Evolutionary conservation across 164 flowering plant genomes (phyloP).

Genomic region (Magnolia changhungtana): DNA sequence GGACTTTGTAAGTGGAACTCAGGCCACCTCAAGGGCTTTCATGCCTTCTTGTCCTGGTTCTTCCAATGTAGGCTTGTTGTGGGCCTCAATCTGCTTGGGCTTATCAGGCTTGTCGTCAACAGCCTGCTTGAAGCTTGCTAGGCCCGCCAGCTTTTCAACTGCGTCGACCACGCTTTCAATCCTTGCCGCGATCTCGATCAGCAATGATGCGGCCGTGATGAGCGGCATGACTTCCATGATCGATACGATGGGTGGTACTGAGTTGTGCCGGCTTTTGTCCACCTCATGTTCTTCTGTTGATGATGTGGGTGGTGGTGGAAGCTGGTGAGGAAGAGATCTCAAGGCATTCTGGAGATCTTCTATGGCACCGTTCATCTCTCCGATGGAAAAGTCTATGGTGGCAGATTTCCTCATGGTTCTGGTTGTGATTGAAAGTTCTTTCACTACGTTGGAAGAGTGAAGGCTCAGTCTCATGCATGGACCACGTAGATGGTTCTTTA

Average conservation of each 20-base stretch:
- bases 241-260: slow-evolving; percentile 9
- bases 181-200: slow-evolving; percentile 57
- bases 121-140: slow-evolving; percentile 45
- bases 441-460: slow-evolving; percentile 37
- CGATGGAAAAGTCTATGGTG: slow-evolving; percentile 33
- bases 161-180: slow-evolving; percentile 36
- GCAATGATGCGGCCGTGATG: slow-evolving; percentile 46
- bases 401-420: slow-evolving; percentile 52
- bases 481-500: slow-evolving; percentile 30
- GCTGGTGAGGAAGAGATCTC: slow-evolving; percentile 6
- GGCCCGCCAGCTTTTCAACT: slow-evolving; percentile 42
- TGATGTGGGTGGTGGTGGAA: slow-evolving; percentile 2
- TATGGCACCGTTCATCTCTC: slow-evolving; percentile 40
- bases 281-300: not conserved
- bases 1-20: not conserved
- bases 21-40: slow-evolving; percentile 15
- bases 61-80: slow-evolving; percentile 13
- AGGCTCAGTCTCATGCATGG: slow-evolving; percentile 24
- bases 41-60: slow-evolving; percentile 21
- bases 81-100: slow-evolving; percentile 21
- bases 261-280: not conserved
- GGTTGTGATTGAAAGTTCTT: slow-evolving; percentile 40
- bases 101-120: slow-evolving; percentile 13
- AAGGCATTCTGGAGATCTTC: slow-evolving; percentile 16
- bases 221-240: slow-evolving; percentile 49